These are phyloP conservation scores for Colletotrichum destructivum DNA, from an alignment of 2,329 filamentous ascomycete species.

Conservation along the genomic window DNA sequence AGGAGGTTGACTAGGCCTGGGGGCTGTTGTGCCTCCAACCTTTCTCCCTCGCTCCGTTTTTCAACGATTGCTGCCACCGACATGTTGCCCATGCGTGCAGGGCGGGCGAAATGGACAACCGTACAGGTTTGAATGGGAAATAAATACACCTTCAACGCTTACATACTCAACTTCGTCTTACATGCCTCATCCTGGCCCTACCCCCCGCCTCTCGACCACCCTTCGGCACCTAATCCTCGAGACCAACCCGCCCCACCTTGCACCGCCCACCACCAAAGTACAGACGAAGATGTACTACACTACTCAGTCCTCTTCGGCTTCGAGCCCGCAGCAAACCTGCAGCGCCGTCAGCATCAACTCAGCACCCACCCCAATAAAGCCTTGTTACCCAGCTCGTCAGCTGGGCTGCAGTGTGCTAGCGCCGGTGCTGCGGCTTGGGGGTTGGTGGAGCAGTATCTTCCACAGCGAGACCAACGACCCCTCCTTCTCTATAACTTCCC, in stretches of 20 bases:
- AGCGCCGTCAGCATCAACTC: not conserved
- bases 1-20: not conserved
- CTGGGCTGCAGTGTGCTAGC: constrained; percentile 21
- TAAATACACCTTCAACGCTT: constrained; percentile 6
- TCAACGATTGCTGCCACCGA: not conserved
- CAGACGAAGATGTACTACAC: constrained; percentile 17
- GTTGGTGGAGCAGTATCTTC: constrained; percentile 23
- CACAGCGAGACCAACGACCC: constrained; percentile 16
- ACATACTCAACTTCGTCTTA: constrained; percentile 12
- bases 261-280: constrained; percentile 24
- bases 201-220: constrained; percentile 17
- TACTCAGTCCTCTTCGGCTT: not conserved
- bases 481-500: constrained; percentile 36
- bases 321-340: not conserved
- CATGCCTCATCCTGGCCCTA: constrained; percentile 31
- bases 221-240: constrained; percentile 31
- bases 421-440: constrained; percentile 33
- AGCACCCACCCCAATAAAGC: constrained; percentile 3
- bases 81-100: not conserved
- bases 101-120: constrained; percentile 15
- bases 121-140: not conserved
- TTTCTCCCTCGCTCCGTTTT: not conserved
- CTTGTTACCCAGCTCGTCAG: constrained; percentile 10
- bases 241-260: constrained; percentile 22
- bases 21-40: constrained; percentile 11